Percentiles rank a stretch among this genome's conserved stretches.
Evolutionary conservation across 495 filamentous ascomycete genomes (phyloP).

Genomic region (Hypoxylon cercidicola): DNA sequence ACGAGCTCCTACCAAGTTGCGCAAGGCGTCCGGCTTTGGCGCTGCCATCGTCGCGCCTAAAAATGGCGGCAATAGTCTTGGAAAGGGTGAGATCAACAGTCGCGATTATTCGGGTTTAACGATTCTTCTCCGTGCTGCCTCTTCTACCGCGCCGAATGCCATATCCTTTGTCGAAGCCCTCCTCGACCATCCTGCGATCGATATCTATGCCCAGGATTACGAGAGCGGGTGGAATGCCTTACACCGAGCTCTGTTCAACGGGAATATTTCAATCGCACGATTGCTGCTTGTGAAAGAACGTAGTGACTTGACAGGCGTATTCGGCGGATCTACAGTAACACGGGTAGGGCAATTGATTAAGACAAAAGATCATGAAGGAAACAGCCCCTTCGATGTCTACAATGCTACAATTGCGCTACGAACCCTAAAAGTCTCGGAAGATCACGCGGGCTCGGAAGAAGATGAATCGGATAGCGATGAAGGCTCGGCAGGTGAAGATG

Average conservation of each 20-base stretch:
- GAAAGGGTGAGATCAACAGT: constrained; percentile 79
- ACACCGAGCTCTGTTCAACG: constrained; percentile 91
- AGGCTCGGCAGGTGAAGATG: constrained; percentile 36
- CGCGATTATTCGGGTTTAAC: constrained; percentile 82
- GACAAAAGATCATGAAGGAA: constrained; percentile 93
- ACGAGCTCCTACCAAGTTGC: constrained; percentile 53
- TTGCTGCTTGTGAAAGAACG: constrained; percentile 80
- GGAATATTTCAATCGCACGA: constrained; percentile 87
- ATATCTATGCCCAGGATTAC: constrained; percentile 84
- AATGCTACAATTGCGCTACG: constrained; percentile 78
- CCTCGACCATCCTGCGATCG: constrained; percentile 81
- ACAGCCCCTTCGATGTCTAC: constrained; percentile 93
- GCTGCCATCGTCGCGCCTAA: constrained; percentile 41
- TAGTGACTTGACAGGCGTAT: constrained; percentile 67
- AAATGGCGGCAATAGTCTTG: constrained; percentile 56
- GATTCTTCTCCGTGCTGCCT: constrained; percentile 85
- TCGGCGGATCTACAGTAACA: constrained; percentile 55
- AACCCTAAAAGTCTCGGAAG: constrained; percentile 47
- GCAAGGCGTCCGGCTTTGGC: constrained; percentile 55
- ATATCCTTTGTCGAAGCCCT: constrained; percentile 78
- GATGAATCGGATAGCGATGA: constrained; percentile 57
- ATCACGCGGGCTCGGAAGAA: constrained; percentile 42
- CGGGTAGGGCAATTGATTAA: constrained; percentile 78
- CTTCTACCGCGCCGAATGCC: constrained; percentile 73
- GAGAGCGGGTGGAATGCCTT: constrained; percentile 97